These are phyloP conservation scores for Davidsoniella australis DNA, from an alignment of 2,329 filamentous ascomycete species.

Conservation along the genomic window DNA sequence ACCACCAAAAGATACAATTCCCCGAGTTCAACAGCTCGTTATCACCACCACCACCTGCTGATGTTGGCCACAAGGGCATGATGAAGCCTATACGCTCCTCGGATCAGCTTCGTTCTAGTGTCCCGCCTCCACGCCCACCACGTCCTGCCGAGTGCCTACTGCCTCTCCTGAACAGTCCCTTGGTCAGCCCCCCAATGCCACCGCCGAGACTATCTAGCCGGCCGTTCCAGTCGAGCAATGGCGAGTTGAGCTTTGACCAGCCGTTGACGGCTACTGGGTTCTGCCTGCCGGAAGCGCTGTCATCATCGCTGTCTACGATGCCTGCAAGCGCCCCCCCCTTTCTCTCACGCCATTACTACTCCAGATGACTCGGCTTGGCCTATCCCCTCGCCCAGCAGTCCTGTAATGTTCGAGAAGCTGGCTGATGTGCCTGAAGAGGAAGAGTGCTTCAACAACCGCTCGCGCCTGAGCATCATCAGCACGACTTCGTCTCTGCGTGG, in stretches of 20 bases:
- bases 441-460: slow-evolving; percentile 27
- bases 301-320: slow-evolving; percentile 12
- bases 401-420: slow-evolving; percentile 26
- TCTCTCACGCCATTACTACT: slow-evolving; percentile 26
- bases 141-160: slow-evolving; percentile 23
- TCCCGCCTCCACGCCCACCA: slow-evolving; percentile 27
- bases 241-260: slow-evolving; percentile 26
- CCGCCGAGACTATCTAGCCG: slow-evolving; percentile 41
- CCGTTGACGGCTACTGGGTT: slow-evolving; percentile 28
- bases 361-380: slow-evolving; percentile 28
- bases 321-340: slow-evolving; percentile 20
- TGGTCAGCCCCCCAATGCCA: slow-evolving; percentile 24
- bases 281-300: slow-evolving; percentile 28
- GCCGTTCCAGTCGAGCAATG: slow-evolving; percentile 27
- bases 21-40: too few relatives aligned
- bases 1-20: not conserved
- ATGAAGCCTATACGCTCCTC: slow-evolving; percentile 31
- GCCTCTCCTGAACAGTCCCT: slow-evolving; percentile 9
- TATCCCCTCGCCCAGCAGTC: slow-evolving; percentile 22
- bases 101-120: slow-evolving; percentile 31
- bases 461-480: slow-evolving; percentile 29
- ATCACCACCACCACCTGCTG: slow-evolving; percentile 10
- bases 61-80: slow-evolving; percentile 19
- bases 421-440: slow-evolving; percentile 48
- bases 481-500: slow-evolving; percentile 34